Conservation (phyloP, 2,329 filamentous ascomycete genomes). For the Talaromyces sp. region DNA sequence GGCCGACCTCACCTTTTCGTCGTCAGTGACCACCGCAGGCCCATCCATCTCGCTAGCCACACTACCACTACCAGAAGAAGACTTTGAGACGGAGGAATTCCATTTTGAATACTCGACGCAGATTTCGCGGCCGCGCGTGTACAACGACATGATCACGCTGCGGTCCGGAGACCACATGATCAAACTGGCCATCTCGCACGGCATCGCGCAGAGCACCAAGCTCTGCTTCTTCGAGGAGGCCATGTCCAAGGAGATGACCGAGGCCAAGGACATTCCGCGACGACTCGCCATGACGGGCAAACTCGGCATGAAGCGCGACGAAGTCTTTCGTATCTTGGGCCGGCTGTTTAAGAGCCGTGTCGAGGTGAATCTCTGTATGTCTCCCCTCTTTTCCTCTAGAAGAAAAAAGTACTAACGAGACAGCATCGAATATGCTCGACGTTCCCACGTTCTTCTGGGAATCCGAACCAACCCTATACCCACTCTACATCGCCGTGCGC, state of each 20-base stretch:
- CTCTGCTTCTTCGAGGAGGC: conserved; percentile 92
- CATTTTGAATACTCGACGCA: conserved; percentile 94
- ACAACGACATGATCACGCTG: conserved; percentile 99
- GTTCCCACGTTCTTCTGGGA: conserved; percentile 99
- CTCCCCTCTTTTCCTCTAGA: not conserved
- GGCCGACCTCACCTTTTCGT: conserved; percentile 85
- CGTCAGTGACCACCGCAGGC: conserved; percentile 32
- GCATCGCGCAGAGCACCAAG: conserved; percentile 95
- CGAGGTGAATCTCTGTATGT: conserved; percentile 93
- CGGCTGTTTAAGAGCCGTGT: conserved; percentile 89
- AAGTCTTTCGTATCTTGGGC: conserved; percentile 89
- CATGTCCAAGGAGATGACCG: conserved; percentile 90
- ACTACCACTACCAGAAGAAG: conserved; percentile 75
- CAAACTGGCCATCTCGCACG: conserved; percentile 94
- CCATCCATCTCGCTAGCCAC: conserved; percentile 62
- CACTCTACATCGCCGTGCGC: conserved; percentile 87
- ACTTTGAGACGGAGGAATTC: conserved; percentile 97
- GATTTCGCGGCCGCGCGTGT: conserved; percentile 83
- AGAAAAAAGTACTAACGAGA: not conserved
- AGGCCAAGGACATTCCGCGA: conserved; percentile 88
- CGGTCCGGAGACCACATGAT: conserved; percentile 97
- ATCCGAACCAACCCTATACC: conserved; percentile 88
- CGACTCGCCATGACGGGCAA: conserved; percentile 83
- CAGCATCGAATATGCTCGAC: conserved; percentile 91
- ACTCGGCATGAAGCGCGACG: conserved; percentile 82